Base-by-base conservation (phyloP, 2,329 filamentous ascomycete species). In the Sarocladium brachiariae region DNA sequence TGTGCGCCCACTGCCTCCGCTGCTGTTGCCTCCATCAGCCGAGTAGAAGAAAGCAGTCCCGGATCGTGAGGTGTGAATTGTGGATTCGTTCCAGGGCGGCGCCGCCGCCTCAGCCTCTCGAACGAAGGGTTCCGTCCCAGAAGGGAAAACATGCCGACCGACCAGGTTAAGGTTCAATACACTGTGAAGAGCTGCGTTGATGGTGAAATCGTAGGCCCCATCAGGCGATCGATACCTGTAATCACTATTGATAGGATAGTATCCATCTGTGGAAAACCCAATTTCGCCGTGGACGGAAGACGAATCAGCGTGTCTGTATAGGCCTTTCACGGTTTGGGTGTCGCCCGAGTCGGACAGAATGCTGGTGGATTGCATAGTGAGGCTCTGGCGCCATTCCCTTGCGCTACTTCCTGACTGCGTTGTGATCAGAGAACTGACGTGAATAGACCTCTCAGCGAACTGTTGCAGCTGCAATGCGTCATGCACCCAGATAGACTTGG, bases 291-390 rank as follows among this genome's bases (percentile, higher is more conserved):
- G 64, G 67, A 85, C 84, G 89, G 2, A 66, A 63, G 5, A 70
- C 70, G 21, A 25, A 13, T 43, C 39, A 9, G n/a, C 16, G 14
- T 43, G 39, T 16, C 27, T 23, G 21, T 43, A 43, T 27, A 25
- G 1, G 5, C 35, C 24, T 49, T 49, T n/a, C 30, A 39, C 25
- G 37, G 47, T 4, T 49, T 54, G 38, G 1, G 55, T 62, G 52
- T 64, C 62, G 50, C 65, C 52, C 72, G 63, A 0, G 83, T 83
- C 0, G 68, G 61, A 1, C 86, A 74, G 2, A 69, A 71, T 60
- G 87, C 86, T 10, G 4, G 69, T 65, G 13, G 90, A 67, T 0
- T 79, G 78, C 53, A 78, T 71, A 57, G 85, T 85, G 4, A 70
- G 69, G 2, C 63, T 69, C n/a, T 77, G 58, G 3, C 60, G 55